Percentiles rank a stretch among this genome's conserved stretches.
These are phyloP conservation scores for Coemansia sp. DNA, from an alignment of 192 early-diverging fungal species.

Conservation along the genomic window DNA sequence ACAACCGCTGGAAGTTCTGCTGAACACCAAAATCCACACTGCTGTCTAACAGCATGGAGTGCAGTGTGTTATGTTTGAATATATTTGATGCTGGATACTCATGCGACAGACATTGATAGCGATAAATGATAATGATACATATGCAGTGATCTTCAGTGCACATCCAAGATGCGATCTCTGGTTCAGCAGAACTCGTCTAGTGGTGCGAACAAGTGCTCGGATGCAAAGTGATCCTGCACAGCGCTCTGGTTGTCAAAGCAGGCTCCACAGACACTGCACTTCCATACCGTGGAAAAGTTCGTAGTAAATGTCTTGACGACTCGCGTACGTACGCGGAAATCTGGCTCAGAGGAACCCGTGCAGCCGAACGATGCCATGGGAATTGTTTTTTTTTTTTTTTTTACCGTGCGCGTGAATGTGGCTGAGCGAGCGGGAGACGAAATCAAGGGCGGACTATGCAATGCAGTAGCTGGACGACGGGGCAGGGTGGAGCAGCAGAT, in stretches of 20 bases:
- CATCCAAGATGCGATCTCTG: neutral
- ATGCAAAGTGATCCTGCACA: constrained; percentile 57
- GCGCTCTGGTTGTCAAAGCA: constrained; percentile 46
- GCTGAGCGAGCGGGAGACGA: neutral
- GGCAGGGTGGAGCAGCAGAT: neutral
- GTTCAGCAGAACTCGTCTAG: constrained; percentile 48
- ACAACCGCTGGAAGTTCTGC: constrained; percentile 82
- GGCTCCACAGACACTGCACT: constrained; percentile 55
- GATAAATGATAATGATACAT: constrained; percentile 9
- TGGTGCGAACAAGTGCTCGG: constrained; percentile 56
- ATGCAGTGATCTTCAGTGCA: neutral
- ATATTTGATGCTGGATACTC: neutral
- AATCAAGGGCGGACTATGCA: constrained; percentile 5
- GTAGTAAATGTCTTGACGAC: constrained; percentile 5
- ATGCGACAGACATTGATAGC: neutral
- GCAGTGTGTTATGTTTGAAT: constrained; percentile 5
- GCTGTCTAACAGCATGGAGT: neutral
- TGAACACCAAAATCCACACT: constrained; percentile 4
- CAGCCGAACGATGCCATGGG: constrained; percentile 1
- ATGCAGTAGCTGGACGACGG: neutral
- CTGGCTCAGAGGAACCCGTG: neutral
- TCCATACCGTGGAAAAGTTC: constrained; percentile 44
- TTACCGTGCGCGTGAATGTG: neutral
- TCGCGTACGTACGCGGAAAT: neutral
- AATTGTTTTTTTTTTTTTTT: neutral